phyloP scores from a whole-genome alignment of 73 alveolate genomes.

The Halteria grandinella region DNA sequence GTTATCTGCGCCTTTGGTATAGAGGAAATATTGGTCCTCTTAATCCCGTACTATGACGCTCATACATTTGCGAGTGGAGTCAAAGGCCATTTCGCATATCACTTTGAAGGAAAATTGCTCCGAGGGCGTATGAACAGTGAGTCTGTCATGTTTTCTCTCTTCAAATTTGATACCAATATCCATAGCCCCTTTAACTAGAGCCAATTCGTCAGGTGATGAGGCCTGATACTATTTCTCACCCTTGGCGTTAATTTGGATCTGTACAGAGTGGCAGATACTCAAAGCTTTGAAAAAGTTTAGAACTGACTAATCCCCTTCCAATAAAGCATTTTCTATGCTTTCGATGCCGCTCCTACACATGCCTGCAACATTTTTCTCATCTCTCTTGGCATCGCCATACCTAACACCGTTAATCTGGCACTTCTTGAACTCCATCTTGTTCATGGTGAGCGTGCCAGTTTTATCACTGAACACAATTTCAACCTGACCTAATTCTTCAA shows the following conservation, averaged over 20 bases:
- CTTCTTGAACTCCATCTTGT: constrained; percentile 81
- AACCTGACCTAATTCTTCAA: constrained; percentile 88
- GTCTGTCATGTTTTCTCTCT: constrained; percentile 63
- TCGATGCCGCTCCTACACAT: constrained; percentile 33
- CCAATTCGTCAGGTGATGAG: constrained; percentile 95
- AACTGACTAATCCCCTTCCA: constrained; percentile 3
- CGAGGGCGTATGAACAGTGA: constrained; percentile 57
- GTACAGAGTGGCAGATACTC: constrained; percentile 78
- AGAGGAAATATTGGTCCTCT: constrained; percentile 63
- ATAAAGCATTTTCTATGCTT: not conserved
- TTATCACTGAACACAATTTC: constrained; percentile 85
- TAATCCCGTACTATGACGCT: constrained; percentile 70
- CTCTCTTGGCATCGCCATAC: constrained; percentile 69
- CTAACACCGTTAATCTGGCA: constrained; percentile 77
- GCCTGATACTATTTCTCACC: constrained; percentile 83
- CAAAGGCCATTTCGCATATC: constrained; percentile 76
- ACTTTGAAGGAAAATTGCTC: constrained; percentile 55
- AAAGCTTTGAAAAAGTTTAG: constrained; percentile 67
- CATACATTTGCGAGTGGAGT: constrained; percentile 83
- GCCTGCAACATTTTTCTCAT: constrained; percentile 66
- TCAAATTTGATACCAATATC: constrained; percentile 83
- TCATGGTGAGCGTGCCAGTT: constrained; percentile 90
- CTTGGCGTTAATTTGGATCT: too few relatives aligned
- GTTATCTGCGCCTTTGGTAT: constrained; percentile 95
- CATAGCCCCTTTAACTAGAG: constrained; percentile 91